Conservation (phyloP, 805 yeast genomes). For the Candida parachauliodes region DNA sequence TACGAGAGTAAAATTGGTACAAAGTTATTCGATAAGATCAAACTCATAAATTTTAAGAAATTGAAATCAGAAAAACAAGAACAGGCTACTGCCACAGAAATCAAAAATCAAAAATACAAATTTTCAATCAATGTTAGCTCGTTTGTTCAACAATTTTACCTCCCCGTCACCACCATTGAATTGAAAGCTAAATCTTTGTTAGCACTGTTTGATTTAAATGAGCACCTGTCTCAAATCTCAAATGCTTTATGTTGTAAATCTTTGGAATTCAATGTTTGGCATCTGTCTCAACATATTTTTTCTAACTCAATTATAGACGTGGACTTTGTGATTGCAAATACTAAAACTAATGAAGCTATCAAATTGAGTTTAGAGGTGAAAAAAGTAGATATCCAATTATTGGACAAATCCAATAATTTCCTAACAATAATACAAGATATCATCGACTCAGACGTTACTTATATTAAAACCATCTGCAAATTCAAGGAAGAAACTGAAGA, state of each 20-base stretch:
- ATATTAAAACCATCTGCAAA: conserved; percentile 6
- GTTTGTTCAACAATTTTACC: conserved; percentile 6
- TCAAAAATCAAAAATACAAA: background rate
- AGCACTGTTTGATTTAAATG: conserved; percentile 1
- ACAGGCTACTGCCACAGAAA: background rate
- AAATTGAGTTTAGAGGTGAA: conserved; percentile 5
- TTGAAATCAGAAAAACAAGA: background rate
- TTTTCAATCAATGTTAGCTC: conserved; percentile 5
- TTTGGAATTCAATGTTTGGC: conserved; percentile 8
- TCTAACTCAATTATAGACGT: conserved; percentile 2
- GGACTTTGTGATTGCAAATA: background rate
- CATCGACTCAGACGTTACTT: conserved; percentile 14
- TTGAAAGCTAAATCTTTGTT: conserved; percentile 2
- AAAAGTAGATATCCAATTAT: conserved; percentile 3
- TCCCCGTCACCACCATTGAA: conserved; percentile 8
- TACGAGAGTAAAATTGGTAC: conserved; percentile 20
- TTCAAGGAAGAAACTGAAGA: background rate
- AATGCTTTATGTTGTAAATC: conserved; percentile 1
- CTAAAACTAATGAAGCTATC: background rate
- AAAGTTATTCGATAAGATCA: conserved; percentile 9
- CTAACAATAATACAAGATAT: conserved; percentile 10
- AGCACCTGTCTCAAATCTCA: background rate
- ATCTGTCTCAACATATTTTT: conserved; percentile 7
- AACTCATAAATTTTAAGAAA: background rate
- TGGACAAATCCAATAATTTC: conserved; percentile 11